Percentiles rank a stretch among this genome's conserved stretches.
Conservation (phyloP, 768 basidiomycete species). For the Podaxis carcinomalis region DNA sequence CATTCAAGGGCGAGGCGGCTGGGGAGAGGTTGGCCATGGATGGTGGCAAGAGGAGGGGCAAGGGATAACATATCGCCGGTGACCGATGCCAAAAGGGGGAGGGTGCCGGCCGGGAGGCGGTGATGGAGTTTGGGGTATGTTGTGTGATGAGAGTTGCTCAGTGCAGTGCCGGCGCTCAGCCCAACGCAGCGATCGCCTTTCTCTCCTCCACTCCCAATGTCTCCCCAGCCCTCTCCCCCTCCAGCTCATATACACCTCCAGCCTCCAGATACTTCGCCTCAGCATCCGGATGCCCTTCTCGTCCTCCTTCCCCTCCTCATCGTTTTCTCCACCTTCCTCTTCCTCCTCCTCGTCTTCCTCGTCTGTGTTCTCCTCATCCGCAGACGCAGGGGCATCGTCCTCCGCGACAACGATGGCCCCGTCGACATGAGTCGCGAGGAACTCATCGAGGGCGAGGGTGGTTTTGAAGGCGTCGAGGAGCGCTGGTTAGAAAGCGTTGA, state of each 20-base stretch:
- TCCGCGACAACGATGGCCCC: slow-evolving; percentile 87
- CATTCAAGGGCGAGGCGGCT: slow-evolving; percentile 40
- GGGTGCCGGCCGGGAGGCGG: not conserved
- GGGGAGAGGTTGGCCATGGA: slow-evolving; percentile 47
- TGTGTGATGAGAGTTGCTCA: not conserved
- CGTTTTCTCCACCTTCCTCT: slow-evolving; percentile 88
- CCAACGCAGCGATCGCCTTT: not conserved
- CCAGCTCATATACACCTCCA: slow-evolving; percentile 14
- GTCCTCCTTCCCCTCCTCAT: slow-evolving; percentile 93
- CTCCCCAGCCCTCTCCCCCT: not conserved
- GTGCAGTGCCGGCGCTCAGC: not conserved
- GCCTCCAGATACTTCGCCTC: slow-evolving; percentile 21
- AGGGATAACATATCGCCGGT: not conserved
- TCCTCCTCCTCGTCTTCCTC: slow-evolving; percentile 89
- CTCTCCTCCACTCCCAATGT: not conserved
- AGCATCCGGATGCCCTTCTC: slow-evolving; percentile 63
- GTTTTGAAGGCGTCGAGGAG: slow-evolving; percentile 86
- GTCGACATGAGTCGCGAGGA: slow-evolving; percentile 92
- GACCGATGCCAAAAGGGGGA: not conserved
- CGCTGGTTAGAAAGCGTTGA: slow-evolving; percentile 87
- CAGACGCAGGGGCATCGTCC: slow-evolving; percentile 68
- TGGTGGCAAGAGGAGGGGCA: slow-evolving; percentile 12
- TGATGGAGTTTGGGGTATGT: not conserved
- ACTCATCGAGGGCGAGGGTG: slow-evolving; percentile 86
- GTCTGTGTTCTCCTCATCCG: slow-evolving; percentile 85